These are phyloP conservation scores for Rhynchospora breviuscula DNA, from an alignment of 176 grass and related monocot genomes.

Conservation along the genomic window DNA sequence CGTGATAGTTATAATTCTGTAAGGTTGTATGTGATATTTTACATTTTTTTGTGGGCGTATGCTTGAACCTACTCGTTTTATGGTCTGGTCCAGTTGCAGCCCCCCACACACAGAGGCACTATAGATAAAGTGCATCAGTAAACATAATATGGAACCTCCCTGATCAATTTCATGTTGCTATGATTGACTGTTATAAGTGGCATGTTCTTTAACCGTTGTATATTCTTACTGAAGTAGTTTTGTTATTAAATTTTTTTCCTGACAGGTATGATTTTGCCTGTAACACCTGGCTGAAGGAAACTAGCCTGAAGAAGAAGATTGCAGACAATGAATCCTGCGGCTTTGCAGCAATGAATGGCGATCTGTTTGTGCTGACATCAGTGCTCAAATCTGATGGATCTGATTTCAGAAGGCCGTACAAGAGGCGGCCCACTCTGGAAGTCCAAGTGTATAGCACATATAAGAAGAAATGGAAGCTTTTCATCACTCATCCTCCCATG, in stretches of 20 bases:
- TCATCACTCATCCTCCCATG: conserved; percentile 42
- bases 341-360: conserved; percentile 61
- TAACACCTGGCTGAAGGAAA: conserved; percentile 62
- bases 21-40: too few species aligned
- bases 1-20: too few species aligned
- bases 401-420: conserved; percentile 32
- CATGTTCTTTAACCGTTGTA: not conserved
- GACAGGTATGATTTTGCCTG: conserved; percentile 61
- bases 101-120: not conserved
- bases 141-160: not conserved
- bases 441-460: conserved; percentile 69
- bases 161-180: not conserved
- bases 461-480: conserved; percentile 62
- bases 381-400: conserved; percentile 15
- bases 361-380: conserved; percentile 58
- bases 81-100: not conserved
- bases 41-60: not conserved
- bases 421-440: conserved; percentile 43
- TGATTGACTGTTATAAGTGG: not conserved
- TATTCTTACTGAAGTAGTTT: not conserved
- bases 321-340: conserved; percentile 38
- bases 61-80: not conserved
- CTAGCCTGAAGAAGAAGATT: conserved; percentile 55
- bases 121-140: not conserved
- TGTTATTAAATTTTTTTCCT: conserved; percentile 12